Evolutionary conservation across 352 stramenopile genomes (phyloP).

Genomic region (Globisporangium cylindrosporum): DNA sequence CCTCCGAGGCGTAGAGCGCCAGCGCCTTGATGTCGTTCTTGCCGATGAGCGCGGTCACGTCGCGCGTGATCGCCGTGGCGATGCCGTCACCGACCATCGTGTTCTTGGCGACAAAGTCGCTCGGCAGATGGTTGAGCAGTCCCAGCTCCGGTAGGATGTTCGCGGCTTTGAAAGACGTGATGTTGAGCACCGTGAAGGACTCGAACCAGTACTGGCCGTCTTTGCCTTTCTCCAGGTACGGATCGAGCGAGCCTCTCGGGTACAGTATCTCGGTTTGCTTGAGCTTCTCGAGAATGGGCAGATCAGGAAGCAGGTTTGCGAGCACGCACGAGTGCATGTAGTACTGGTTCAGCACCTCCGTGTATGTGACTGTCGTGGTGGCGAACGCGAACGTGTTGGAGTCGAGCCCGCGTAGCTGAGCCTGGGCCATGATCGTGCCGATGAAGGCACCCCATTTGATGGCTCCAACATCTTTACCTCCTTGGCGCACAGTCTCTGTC

Average conservation of each 20-base stretch:
- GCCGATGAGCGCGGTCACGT: background rate
- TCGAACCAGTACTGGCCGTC: slow-evolving; percentile 5
- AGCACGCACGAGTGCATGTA: slow-evolving; percentile 6
- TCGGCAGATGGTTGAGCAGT: background rate
- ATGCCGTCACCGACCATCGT: slow-evolving; percentile 6
- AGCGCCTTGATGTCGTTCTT: slow-evolving; percentile 7
- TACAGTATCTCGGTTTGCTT: slow-evolving; percentile 2
- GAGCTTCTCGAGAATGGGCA: background rate
- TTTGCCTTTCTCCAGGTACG: slow-evolving; percentile 4
- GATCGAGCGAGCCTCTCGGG: background rate
- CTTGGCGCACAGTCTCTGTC: background rate
- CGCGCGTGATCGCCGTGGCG: slow-evolving; percentile 6
- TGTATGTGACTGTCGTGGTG: background rate
- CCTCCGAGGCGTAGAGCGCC: background rate
- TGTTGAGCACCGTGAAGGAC: slow-evolving; percentile 3
- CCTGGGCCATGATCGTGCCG: background rate
- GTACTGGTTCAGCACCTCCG: background rate
- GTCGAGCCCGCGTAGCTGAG: background rate
- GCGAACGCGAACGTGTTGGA: background rate
- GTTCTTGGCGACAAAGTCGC: slow-evolving; percentile 2
- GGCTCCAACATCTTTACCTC: background rate
- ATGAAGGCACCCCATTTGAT: slow-evolving; percentile 5
- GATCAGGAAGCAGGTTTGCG: background rate
- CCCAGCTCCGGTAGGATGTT: slow-evolving; percentile 2
- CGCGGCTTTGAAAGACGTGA: background rate